Evolutionary conservation across 2,329 filamentous ascomycete species (phyloP).

Genomic region (Parastagonospora nodorum): DNA sequence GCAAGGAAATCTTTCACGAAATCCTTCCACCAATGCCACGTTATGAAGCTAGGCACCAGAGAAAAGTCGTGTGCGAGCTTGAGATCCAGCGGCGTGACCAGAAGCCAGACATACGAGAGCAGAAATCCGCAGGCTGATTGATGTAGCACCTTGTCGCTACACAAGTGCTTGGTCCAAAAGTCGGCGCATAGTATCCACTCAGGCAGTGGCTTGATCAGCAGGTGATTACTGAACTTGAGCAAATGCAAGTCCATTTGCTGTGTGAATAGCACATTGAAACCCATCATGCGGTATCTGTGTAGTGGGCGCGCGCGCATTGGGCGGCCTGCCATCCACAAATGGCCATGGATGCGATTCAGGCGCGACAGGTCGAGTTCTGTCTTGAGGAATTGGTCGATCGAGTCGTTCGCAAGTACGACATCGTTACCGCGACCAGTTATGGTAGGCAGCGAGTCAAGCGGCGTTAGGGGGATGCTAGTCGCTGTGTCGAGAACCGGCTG

Average conservation of each 20-base stretch:
- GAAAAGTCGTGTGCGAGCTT: conserved; percentile 37
- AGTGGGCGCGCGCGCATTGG: conserved; percentile 43
- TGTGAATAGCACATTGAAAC: conserved; percentile 34
- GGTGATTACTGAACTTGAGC: conserved; percentile 36
- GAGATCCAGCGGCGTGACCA: conserved; percentile 40
- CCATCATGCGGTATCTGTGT: conserved; percentile 44
- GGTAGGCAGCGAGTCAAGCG: conserved; percentile 41
- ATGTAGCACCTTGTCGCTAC: conserved; percentile 20
- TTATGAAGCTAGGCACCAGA: conserved; percentile 36
- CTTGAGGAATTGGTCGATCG: conserved; percentile 32
- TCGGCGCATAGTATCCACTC: conserved; percentile 36
- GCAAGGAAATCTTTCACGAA: conserved; percentile 33
- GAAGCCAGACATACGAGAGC: conserved; percentile 43
- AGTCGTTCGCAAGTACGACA: conserved; percentile 27
- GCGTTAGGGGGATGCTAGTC: conserved; percentile 21
- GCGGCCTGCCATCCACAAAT: conserved; percentile 45
- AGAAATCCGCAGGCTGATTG: conserved; percentile 38
- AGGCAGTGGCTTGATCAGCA: conserved; percentile 42
- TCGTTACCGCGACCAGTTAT: conserved; percentile 27
- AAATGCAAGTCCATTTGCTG: conserved; percentile 46
- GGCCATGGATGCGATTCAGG: conserved; percentile 40
- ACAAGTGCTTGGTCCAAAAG: conserved; percentile 41
- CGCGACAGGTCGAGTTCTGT: conserved; percentile 37
- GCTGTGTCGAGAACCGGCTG: conserved; percentile 28
- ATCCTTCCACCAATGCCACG: conserved; percentile 42